phyloP scores from a whole-genome alignment of 345 rosid genomes.

The Eucalyptus regnans region DNA sequence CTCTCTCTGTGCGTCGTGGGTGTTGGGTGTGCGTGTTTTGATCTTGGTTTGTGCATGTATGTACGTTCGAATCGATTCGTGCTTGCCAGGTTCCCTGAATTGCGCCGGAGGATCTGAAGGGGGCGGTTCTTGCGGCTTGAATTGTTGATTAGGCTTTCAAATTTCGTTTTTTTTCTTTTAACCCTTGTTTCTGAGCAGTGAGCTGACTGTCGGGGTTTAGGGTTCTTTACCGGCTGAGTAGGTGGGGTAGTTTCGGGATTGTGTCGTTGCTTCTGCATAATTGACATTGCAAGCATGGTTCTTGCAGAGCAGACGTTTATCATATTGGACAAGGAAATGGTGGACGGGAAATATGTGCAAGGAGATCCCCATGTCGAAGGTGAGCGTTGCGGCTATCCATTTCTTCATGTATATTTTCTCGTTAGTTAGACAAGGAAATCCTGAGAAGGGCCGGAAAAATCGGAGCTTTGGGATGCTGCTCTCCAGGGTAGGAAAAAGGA shows the following conservation, averaged over 20 bases:
- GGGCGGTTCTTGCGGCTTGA: not conserved
- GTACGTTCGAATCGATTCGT: not conserved
- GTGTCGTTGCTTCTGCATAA: not conserved
- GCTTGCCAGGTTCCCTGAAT: not conserved
- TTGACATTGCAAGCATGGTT: not conserved
- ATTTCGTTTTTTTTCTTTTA: not conserved
- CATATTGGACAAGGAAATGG: slow-evolving; percentile 60
- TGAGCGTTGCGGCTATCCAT: not conserved
- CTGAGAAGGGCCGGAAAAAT: not conserved
- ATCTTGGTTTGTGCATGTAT: not conserved
- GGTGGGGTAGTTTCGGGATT: not conserved
- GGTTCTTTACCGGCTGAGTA: not conserved
- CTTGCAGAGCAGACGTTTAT: slow-evolving; percentile 85
- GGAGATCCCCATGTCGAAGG: slow-evolving; percentile 74
- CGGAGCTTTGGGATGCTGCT: not conserved
- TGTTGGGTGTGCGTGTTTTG: not conserved
- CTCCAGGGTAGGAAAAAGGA: not conserved
- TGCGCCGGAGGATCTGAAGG: not conserved
- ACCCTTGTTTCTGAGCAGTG: not conserved
- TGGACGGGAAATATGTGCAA: slow-evolving; percentile 39
- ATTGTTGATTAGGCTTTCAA: not conserved
- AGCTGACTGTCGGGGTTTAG: not conserved
- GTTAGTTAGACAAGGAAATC: not conserved
- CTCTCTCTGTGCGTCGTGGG: not conserved
- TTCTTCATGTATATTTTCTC: not conserved